A percentile compares a stretch with the other conserved stretches of the same genome.
Evolutionary conservation across 1,284 basidiomycete genomes (phyloP).

Genomic region (Trichosporon inkin): DNA sequence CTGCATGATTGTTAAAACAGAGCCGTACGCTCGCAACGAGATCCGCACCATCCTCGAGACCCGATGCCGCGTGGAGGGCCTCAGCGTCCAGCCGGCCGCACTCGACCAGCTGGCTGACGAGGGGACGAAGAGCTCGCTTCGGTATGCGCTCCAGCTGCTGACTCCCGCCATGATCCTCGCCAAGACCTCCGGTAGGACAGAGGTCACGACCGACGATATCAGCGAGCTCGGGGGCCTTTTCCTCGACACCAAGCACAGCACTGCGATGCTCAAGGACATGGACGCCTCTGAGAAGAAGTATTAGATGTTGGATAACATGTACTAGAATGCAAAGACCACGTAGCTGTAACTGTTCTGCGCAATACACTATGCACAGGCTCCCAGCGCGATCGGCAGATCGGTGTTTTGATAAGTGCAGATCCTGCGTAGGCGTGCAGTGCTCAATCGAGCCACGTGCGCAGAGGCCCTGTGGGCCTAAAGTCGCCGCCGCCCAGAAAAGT

Average conservation of each 20-base stretch:
- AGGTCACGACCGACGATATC: conserved; percentile 82
- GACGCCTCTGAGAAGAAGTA: conserved; percentile 32
- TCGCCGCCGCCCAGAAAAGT: no score
- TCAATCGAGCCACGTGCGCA: no score
- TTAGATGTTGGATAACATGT: conserved; percentile 15
- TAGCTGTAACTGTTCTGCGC: background rate
- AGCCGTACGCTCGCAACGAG: conserved; percentile 76
- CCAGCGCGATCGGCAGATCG: background rate
- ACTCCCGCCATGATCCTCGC: conserved; percentile 90
- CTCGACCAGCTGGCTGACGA: conserved; percentile 76
- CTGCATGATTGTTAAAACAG: conserved; percentile 94
- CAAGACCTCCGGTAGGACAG: conserved; percentile 66
- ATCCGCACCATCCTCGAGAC: conserved; percentile 82
- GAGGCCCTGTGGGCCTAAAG: no score
- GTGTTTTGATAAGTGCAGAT: background rate
- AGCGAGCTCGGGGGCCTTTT: conserved; percentile 89
- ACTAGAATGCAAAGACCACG: background rate
- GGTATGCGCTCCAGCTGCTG: conserved; percentile 90
- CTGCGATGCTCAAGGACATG: conserved; percentile 38
- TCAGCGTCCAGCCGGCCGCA: conserved; percentile 71
- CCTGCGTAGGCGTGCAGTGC: background rate
- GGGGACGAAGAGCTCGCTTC: conserved; percentile 76
- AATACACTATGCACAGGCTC: background rate
- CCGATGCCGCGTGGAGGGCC: conserved; percentile 78
- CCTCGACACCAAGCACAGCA: conserved; percentile 73